Evolutionary conservation across 139 green algal species (phyloP).

Genomic region (Bryopsis sp.): DNA sequence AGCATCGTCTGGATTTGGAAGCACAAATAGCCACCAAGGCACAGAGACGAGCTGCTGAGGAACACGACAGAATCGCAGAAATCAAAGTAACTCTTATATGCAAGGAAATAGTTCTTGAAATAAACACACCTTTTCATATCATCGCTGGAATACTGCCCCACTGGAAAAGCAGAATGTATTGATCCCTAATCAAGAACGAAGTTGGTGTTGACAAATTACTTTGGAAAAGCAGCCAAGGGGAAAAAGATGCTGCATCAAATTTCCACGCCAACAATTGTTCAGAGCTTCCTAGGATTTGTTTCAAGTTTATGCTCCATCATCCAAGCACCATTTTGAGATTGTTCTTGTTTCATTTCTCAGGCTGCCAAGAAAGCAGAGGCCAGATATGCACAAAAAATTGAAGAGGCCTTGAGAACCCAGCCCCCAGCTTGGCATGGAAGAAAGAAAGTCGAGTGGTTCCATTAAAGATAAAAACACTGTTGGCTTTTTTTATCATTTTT

Average conservation of each 20-base stretch:
- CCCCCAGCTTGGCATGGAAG: not conserved
- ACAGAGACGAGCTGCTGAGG: not conserved
- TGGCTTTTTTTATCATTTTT: too few species aligned
- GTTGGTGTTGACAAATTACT: not conserved
- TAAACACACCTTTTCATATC: not conserved
- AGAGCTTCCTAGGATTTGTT: not conserved
- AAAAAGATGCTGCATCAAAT: not conserved
- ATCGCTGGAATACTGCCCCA: not conserved
- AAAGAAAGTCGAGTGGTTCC: constrained; percentile 30
- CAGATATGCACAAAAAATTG: not conserved
- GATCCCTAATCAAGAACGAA: not conserved
- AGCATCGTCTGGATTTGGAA: not conserved
- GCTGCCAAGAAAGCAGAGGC: not conserved
- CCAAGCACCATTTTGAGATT: too few species aligned
- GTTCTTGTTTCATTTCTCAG: not conserved
- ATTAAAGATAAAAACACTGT: constrained; percentile 15
- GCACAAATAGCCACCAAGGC: not conserved
- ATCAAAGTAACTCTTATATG: not conserved
- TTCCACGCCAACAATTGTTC: not conserved
- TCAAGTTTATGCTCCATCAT: not conserved
- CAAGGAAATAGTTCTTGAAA: not conserved
- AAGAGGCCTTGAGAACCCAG: not conserved
- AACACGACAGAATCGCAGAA: not conserved
- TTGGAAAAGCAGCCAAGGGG: not conserved
- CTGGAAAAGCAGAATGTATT: not conserved